These are phyloP conservation scores for Ruellia speciosa DNA, from an alignment of 305 asterid species.

Conservation along the genomic window DNA sequence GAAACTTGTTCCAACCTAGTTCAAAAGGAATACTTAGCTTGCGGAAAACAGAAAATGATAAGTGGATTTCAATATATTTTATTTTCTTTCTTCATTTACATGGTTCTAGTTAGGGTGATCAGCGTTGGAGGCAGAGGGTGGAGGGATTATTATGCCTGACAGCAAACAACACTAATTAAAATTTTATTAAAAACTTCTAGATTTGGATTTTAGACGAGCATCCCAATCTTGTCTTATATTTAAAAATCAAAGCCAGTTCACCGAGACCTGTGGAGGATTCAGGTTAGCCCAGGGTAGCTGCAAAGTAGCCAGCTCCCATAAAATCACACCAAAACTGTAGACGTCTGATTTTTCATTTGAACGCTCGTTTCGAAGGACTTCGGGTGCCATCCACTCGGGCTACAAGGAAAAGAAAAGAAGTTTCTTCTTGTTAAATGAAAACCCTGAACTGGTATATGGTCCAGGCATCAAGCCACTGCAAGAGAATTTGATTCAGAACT, in stretches of 20 bases:
- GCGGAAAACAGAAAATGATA: too few relatives aligned
- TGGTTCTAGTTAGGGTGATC: not conserved
- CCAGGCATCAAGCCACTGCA: not conserved
- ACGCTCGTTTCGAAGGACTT: constrained; percentile 80
- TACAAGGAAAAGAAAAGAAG: constrained; percentile 21
- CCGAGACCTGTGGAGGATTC: constrained; percentile 81
- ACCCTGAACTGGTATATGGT: constrained; percentile 11
- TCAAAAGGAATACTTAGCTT: not conserved
- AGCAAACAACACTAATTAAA: too few relatives aligned
- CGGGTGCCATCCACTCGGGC: constrained; percentile 99
- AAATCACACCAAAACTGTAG: constrained; percentile 82
- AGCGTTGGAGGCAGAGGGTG: not conserved
- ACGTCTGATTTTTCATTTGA: constrained; percentile 90
- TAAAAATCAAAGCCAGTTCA: constrained; percentile 3
- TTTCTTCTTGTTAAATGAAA: constrained; percentile 13
- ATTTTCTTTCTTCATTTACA: too few relatives aligned
- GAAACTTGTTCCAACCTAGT: not conserved
- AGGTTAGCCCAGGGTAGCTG: constrained; percentile 84
- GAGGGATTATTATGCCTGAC: not conserved
- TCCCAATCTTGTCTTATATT: not conserved
- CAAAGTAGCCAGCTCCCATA: constrained; percentile 83
- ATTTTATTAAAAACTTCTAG: not conserved
- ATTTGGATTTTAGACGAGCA: not conserved
- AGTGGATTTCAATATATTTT: too few relatives aligned
- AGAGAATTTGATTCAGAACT: constrained; percentile 24